Evolutionary conservation across 2,329 filamentous ascomycete species (phyloP).

Genomic region (Cytospora leucostoma): DNA sequence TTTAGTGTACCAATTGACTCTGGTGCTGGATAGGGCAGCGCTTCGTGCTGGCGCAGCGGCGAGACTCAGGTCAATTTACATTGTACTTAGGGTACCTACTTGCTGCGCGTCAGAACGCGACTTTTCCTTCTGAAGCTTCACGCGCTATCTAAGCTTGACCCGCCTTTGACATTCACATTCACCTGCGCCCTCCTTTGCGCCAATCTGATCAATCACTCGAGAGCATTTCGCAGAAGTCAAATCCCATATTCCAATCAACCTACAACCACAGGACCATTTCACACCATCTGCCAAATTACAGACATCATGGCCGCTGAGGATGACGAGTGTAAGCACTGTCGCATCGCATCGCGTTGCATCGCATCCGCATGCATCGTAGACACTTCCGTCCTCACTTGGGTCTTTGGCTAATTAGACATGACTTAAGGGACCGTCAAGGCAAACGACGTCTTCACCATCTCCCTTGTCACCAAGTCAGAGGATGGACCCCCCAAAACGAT

Average conservation of each 20-base stretch:
- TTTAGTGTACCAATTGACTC: no score
- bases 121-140: slow-evolving; percentile 8
- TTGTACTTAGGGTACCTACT: slow-evolving; percentile 2
- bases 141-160: not conserved
- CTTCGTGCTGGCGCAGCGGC: not conserved
- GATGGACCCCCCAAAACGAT: slow-evolving; percentile 54
- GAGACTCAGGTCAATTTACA: not conserved
- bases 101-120: slow-evolving; percentile 24
- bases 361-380: not conserved
- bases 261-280: not conserved
- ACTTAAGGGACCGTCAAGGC: slow-evolving; percentile 58
- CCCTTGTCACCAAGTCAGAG: slow-evolving; percentile 54
- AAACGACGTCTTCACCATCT: slow-evolving; percentile 64
- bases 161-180: not conserved
- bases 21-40: no score
- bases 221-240: not conserved
- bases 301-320: slow-evolving; percentile 19
- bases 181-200: not conserved
- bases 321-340: slow-evolving; percentile 22
- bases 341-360: slow-evolving; percentile 4
- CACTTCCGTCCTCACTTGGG: not conserved
- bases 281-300: not conserved
- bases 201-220: not conserved
- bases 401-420: slow-evolving; percentile 6
- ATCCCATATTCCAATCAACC: not conserved